phyloP scores from a whole-genome alignment of 108 stramenopile genomes.

The Skeletonema costatum region DNA sequence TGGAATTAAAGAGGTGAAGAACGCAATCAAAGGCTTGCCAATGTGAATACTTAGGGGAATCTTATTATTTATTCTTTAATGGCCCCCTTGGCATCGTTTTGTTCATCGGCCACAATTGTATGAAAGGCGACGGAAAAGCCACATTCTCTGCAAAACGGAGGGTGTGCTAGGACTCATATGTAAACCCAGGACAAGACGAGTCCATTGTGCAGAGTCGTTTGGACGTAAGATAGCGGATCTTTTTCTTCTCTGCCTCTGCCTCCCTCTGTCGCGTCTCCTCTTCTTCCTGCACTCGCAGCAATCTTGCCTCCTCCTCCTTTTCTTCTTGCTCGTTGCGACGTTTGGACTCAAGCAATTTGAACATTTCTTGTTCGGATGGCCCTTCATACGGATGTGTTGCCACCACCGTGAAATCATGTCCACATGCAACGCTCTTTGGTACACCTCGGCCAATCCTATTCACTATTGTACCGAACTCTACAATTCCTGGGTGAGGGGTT shows the following conservation, averaged over 20 bases:
- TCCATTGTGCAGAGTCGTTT: conserved; percentile 48
- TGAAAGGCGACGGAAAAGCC: conserved; percentile 40
- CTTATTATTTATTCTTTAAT: too few species aligned
- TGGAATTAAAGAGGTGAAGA: too few species aligned
- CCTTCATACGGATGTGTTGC: conserved; percentile 76
- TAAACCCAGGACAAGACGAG: conserved; percentile 42
- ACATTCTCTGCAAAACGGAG: conserved; percentile 36
- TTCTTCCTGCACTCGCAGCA: conserved; percentile 17
- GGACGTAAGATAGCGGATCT: conserved; percentile 40
- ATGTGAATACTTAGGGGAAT: too few species aligned
- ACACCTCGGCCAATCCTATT: conserved; percentile 69
- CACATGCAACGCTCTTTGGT: conserved; percentile 62
- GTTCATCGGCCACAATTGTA: conserved; percentile 43
- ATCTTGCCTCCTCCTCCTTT: conserved; percentile 29
- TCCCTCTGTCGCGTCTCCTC: conserved; percentile 18
- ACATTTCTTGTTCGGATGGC: conserved; percentile 52
- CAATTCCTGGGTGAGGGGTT: conserved; percentile 69
- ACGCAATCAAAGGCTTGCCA: too few species aligned
- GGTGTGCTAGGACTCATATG: conserved; percentile 36
- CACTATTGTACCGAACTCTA: conserved; percentile 72
- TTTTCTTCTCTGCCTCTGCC: conserved; percentile 22
- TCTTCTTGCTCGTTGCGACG: conserved; percentile 45
- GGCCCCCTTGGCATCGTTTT: neutral
- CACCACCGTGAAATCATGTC: conserved; percentile 72
- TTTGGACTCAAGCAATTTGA: conserved; percentile 49